Evolutionary conservation across 176 grass and related monocot genomes (phyloP), one percentile per base, ranked within the genome.

Genomic region (Eleusine coracana): DNA sequence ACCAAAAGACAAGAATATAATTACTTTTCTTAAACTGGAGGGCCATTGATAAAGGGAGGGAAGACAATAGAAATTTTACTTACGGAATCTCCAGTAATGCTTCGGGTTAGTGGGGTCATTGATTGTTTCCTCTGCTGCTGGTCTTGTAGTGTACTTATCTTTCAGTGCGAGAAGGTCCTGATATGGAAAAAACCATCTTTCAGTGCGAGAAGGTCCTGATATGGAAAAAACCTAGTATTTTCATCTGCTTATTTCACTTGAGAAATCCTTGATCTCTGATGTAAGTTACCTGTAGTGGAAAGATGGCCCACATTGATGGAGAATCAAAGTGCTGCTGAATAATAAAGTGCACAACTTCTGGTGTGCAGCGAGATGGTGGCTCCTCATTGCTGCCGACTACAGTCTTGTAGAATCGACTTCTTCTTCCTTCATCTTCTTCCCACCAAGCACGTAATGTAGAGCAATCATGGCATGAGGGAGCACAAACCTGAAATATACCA

Each of bases 41-140:
- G 13, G 13, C 52, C 39, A 21, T 60, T 51, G 20, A 68, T 20
- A 18, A 67, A 51, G 42, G 9, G 29, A 37, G 23, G 37, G 13
- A 28, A 20, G 48, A 71, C 44, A 37, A 8, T 74, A 48, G 10
- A 72, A 82, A 73, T 37, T 71, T 1, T 0, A 96, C 93, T 89
- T 75, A 99, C 97, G 93, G 87, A 92, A 99, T 99, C 91, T 87
- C 93, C 97, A 99, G 40, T 99, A 99, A 79, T 99, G 97, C 81
- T 87, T 96, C 12, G 97, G 97, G 52, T 99, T 99, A 36, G 97
- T 96, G 18, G 97, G 97, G 73, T 99, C 97, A 73, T 99, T 99
- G 89, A 99, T 99, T 60, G 97, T 99, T 85, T 99, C 97, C 89
- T 99, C 97, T 75, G 36, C 68, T 60, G 93, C 87, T 71, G 91